Base-by-base conservation (phyloP, 106 monocot genomes). In the Allium fistulosum region DNA sequence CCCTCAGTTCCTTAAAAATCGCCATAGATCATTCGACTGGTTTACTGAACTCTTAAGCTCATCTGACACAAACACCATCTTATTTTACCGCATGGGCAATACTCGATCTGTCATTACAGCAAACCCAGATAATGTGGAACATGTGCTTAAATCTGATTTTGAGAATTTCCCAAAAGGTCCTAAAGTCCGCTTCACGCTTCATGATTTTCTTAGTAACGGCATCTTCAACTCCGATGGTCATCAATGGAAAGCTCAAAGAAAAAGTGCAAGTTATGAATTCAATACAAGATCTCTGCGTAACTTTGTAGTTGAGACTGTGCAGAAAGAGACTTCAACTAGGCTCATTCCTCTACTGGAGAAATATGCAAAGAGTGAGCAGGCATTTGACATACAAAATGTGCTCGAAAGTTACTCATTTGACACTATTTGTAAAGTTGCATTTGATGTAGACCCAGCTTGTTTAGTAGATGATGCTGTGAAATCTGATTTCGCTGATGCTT, bases 181-280 rank as follows among this genome's bases (percentile, higher is more conserved):
- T 16, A 5, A 49, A 49, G 51, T 55, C 27, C 26, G 27, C 59
- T 48, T 37, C 45, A n/a, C 53, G 22, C 56, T 67, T 17, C 51
- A 17, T 11, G 75, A 75, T 66, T 58, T 75, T 14, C 68, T 75
- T 26, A 68, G 68, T 49, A n/a, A 61, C 51, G 75, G 75, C 67
- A 75, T 75, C 59, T 68, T 75, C 59, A 75, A 75, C 60, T 58
- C 67, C 50, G 68, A 68, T 58, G 68, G 61, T 18, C n/a, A 51
- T 14, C 18, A 18, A 9, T 75, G 68, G 75, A 67, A 46, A 6
- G 1, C 46, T 46, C 75, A 75, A 49, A 58, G 75, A 15, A 75
- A 68, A 49, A 70, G 62, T 8, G 75, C 75, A 46, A 67, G 75
- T 61, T 62, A 66, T 49, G 75, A 76, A 67, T 80, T 80, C 63